These are phyloP conservation scores for Penicillium salamii DNA, from an alignment of 495 filamentous ascomycete species.

Conservation along the genomic window DNA sequence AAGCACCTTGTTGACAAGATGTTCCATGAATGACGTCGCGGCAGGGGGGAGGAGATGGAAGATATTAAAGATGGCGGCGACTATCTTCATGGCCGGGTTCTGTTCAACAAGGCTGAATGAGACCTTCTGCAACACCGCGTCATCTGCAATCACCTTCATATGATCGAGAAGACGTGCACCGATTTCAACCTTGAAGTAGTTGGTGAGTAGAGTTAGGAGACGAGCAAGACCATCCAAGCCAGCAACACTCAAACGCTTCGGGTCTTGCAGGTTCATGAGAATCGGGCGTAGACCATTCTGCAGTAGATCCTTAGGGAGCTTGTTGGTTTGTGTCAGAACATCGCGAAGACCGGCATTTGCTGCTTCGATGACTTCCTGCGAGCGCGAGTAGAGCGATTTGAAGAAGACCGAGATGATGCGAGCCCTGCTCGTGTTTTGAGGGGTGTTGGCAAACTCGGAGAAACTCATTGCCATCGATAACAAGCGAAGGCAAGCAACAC, in stretches of 20 bases:
- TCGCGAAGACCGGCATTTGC: slow-evolving; percentile 83
- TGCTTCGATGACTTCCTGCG: slow-evolving; percentile 86
- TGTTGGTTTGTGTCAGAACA: slow-evolving; percentile 82
- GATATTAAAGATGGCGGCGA: slow-evolving; percentile 90
- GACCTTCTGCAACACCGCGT: slow-evolving; percentile 74
- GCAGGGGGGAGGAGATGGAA: slow-evolving; percentile 91
- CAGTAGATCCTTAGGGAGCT: slow-evolving; percentile 90
- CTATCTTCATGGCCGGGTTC: slow-evolving; percentile 83
- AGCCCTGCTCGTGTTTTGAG: slow-evolving; percentile 69
- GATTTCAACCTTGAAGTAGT: slow-evolving; percentile 99
- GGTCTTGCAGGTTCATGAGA: slow-evolving; percentile 91
- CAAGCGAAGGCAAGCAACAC: slow-evolving; percentile 90
- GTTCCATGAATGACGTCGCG: slow-evolving; percentile 85
- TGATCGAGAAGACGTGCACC: slow-evolving; percentile 87
- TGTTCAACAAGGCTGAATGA: slow-evolving; percentile 94
- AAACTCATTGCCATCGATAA: slow-evolving; percentile 90
- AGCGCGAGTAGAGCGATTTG: slow-evolving; percentile 91
- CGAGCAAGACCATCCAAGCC: slow-evolving; percentile 89
- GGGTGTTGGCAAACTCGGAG: slow-evolving; percentile 73
- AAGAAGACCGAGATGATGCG: slow-evolving; percentile 96
- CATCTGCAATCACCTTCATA: slow-evolving; percentile 85
- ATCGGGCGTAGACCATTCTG: slow-evolving; percentile 94
- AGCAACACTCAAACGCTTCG: slow-evolving; percentile 82
- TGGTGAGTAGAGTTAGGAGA: slow-evolving; percentile 84
- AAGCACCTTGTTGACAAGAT: slow-evolving; percentile 81